Evolutionary conservation across 371 early-diverging fungal genomes (phyloP), one percentile per base, ranked within the genome.

Genomic region (Mucor indicus): DNA sequence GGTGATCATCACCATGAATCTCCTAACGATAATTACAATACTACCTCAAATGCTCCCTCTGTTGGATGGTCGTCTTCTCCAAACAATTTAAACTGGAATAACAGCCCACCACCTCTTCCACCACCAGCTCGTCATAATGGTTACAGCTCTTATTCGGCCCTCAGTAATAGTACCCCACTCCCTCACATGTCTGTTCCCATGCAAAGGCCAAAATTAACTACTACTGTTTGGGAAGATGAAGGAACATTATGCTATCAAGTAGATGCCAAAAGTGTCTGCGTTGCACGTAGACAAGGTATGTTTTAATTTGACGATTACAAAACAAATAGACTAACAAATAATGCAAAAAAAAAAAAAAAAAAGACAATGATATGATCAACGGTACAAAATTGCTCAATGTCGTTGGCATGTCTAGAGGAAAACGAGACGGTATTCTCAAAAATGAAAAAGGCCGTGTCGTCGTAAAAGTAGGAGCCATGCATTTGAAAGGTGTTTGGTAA

Each of bases 381-480:
- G 90, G 92, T 15, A 91, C 92, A 22, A 92, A 92, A 59, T 66
- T 92, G 19, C 70, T 91, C 7, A 92, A 92, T 53, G 89, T 92
- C 2, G 87, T 85, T 24, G 88, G 89, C 44, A 90, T 92, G 91
- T 86, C 92, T 46, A 85, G 92, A 25, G 92, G 92, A 43, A 89
- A 87, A 62, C 79, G 92, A 13, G 92, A 91, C 53, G 87, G 89
- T 16, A 90, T 91, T 40, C 73, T 91, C 29, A 91, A 91, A 64
- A 87, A 87, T 50, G 92, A 91, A 57, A 85, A 84, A 55, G 90
- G 86, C 17, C 76, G 92, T 38, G 80, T 81, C 17, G 92, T 91
- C 5, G 86, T 91, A 43, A 91, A 91, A 59, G 87, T 86, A 2
- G 92, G 92, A n/a, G 84, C 90, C 1, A 90, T 91, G 91, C 86